Base-by-base conservation (phyloP, 2,329 filamentous ascomycete genomes). In the Bipolaris gigantea region DNA sequence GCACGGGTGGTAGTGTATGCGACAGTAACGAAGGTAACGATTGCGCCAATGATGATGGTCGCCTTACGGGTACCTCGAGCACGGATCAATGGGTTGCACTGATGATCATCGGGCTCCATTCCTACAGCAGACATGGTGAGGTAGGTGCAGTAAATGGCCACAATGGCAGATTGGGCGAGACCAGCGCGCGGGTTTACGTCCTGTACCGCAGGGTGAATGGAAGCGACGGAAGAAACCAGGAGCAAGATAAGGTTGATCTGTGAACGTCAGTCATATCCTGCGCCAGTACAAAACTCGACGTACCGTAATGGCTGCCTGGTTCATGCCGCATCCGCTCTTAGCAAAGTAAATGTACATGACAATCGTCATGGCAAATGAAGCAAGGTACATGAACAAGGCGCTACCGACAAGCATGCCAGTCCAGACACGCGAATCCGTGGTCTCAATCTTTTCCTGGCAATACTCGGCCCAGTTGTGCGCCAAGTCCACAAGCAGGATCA, bases 271-370 rank as follows among this genome's bases (percentile, higher is more conserved):
- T 11, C 3, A 9, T 4, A 6, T 8, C 32, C 1, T 27, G 15
- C 4, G 23, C 4, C 34, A 1, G 4, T 19, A 9, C 6, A 23
- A 23, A 19, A 39, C 19, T 44, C 13, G 11, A 73, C 78, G 68
- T 75, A 83, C 81, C 18, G 92, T 95, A 65, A 99, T 97, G 55
- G 91, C 92, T 8, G 92, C 87, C 76, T 97, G 92, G 76, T 99
- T 99, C 92, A 97, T 97, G 51, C 89, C 84, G 75, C 94, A 99
- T 56, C 86, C 85, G 34, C 82, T 81, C 33, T 79, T 77, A 4
- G 93, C 93, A 69, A 99, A 99, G 83, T 96, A 99, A 72, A 95
- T 84, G 80, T 97, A 99, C 86, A 97, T 95, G 69, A 99, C 77
- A 57, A 97, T 87, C 1, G 93, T 97, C 91, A 99, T 96, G 63